Base-by-base conservation (phyloP, 441 rosid genomes). In the Rhodomyrtus psidioides region DNA sequence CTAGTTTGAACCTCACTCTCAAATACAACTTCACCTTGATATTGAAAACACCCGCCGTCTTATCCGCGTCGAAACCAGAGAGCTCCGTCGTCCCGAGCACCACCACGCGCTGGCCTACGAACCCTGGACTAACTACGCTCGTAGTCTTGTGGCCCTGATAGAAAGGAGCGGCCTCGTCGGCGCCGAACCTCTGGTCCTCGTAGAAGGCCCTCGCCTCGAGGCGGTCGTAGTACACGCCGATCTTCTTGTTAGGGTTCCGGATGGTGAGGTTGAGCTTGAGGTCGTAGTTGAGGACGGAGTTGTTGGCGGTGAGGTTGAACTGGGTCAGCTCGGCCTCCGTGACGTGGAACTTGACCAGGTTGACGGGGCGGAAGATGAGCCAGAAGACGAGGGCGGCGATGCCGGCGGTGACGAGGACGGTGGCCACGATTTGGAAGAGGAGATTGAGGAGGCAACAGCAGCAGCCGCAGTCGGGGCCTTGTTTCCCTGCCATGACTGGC, bases 61-160 rank as follows among this genome's bases (percentile, higher is more conserved):
- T 49, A 28, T 84, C 85, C 9, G 56, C 23, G n/a, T 60, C 19
- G 3, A 56, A 59, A 49, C 44, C 9, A 30, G 83, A 53, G 42
- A 82, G 83, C n/a, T 1, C 55, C 81, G 53, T n/a, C 12, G 70
- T 70, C 26, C 84, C 70, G 19, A 83, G 70, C 57, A 53, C 54
- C 75, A 84, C 85, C 54, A 17, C 49, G 13, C 4, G 21, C 44
- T 49, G 85, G 27, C 85, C 85, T 28, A 24, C 19, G 39, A 83
- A 83, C 79, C 28, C 85, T 17, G 85, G 56, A 51, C 85, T 60
- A 26, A 83, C 53, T 44, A 27, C 10, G 26, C 39, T 83, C 14
- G 85, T 58, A 19, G 16, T 83, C 85, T 83, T 83, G 55, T 83
- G 85, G 30, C 85, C 85, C 76, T 83, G 85, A 46, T 83, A 83